Conservation (phyloP, 331 rosid species). For the Malus hybrid region DNA sequence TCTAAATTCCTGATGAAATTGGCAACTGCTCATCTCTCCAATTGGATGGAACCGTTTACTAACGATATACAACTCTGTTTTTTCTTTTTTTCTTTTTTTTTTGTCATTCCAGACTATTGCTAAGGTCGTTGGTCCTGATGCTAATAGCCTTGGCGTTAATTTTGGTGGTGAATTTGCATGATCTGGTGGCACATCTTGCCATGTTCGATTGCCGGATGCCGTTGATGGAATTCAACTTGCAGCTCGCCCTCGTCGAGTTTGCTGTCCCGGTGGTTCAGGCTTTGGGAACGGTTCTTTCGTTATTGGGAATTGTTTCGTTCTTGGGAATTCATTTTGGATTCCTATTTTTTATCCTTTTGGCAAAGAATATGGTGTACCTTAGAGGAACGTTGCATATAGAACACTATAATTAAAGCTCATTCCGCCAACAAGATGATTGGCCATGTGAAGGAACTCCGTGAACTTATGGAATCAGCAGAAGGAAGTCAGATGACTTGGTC, state of each 20-base stretch:
- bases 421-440: conserved; percentile 57
- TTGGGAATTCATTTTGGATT: too few species aligned
- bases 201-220: conserved; percentile 48
- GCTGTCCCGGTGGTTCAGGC: conserved; percentile 50
- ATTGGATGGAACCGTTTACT: too few species aligned
- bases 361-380: too few species aligned
- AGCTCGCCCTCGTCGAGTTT: conserved; percentile 66
- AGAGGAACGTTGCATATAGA: conserved; percentile 79
- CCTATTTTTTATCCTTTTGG: too few species aligned
- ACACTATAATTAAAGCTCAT: conserved; percentile 85
- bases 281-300: conserved; percentile 49
- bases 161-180: conserved; percentile 51
- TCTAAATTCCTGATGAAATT: too few species aligned
- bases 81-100: too few species aligned
- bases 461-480: conserved; percentile 39
- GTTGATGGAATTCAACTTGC: conserved; percentile 48
- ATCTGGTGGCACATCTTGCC: conserved; percentile 62
- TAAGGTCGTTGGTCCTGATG: conserved; percentile 38
- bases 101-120: too few species aligned
- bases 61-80: too few species aligned
- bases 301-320: conserved; percentile 39
- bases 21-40: too few species aligned
- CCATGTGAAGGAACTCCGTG: conserved; percentile 58
- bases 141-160: conserved; percentile 35
- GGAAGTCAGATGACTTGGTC: conserved; percentile 25